phyloP scores from a whole-genome alignment of 2,329 filamentous ascomycete species.

The Sporothrix schenckii region DNA sequence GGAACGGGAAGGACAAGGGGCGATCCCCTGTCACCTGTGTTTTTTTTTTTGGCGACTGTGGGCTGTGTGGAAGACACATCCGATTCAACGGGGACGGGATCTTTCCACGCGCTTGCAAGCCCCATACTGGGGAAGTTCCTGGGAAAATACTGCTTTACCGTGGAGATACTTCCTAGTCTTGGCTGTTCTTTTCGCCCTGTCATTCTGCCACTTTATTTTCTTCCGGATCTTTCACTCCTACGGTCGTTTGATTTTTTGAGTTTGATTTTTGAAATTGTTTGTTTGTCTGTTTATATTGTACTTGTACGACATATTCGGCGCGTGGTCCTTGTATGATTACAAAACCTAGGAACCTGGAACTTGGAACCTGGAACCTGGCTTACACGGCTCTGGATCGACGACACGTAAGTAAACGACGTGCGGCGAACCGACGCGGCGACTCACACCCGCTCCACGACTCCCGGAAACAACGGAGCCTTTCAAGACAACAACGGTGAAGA shows the following conservation, averaged over 20 bases:
- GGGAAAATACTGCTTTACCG: constrained; percentile 1
- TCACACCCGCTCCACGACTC: background rate
- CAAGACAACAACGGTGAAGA: background rate
- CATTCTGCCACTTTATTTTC: background rate
- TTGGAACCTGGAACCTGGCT: constrained; percentile 1
- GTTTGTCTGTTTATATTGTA: background rate
- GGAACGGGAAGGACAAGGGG: background rate
- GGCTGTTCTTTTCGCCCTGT: constrained; percentile 1
- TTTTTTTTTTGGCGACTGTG: constrained; percentile 25
- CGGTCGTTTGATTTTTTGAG: background rate
- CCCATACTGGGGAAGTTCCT: constrained; percentile 11
- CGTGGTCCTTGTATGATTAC: constrained; percentile 1
- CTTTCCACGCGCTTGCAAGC: background rate
- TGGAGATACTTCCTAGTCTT: background rate
- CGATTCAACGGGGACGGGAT: constrained; percentile 5
- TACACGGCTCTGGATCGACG: constrained; percentile 17
- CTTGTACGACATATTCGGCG: constrained; percentile 6
- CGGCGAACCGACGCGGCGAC: background rate
- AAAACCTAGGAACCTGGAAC: background rate
- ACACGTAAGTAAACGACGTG: constrained; percentile 10
- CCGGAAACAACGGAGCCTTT: background rate
- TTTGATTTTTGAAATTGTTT: constrained; percentile 10
- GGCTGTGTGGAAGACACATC: background rate
- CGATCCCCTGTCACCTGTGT: constrained; percentile 19
- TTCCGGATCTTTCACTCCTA: background rate